phyloP scores from a whole-genome alignment of 2,329 filamentous ascomycete genomes.

The Xylariaceae sp. region DNA sequence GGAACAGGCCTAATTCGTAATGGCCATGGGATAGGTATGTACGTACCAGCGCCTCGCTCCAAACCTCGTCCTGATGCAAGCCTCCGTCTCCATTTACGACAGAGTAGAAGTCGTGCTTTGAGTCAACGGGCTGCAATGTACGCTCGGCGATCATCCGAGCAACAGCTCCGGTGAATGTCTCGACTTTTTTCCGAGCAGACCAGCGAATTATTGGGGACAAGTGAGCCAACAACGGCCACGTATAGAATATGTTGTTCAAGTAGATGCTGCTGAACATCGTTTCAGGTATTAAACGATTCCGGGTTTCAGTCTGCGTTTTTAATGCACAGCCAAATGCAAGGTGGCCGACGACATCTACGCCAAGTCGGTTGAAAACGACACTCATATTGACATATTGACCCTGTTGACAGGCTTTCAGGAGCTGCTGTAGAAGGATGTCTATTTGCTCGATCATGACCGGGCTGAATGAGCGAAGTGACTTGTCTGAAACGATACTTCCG shows the following conservation, averaged over 20 bases:
- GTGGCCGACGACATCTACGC: conserved; percentile 14
- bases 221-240: not conserved
- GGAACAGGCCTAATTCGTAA: not conserved
- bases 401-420: conserved; percentile 1
- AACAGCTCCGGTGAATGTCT: not conserved
- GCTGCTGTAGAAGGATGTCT: conserved; percentile 11
- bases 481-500: conserved; percentile 10
- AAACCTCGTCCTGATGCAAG: not conserved
- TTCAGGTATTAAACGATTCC: not conserved
- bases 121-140: not conserved
- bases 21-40: too few species aligned
- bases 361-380: conserved; percentile 8
- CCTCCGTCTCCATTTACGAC: not conserved
- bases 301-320: conserved; percentile 8
- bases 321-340: conserved; percentile 11
- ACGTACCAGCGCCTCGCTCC: conserved; percentile 1
- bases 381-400: conserved; percentile 15
- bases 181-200: not conserved
- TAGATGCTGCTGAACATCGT: not conserved
- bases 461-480: conserved; percentile 13
- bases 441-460: conserved; percentile 11
- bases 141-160: conserved; percentile 5
- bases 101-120: conserved; percentile 6
- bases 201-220: not conserved
- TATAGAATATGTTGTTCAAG: not conserved